Evolutionary conservation across 1,284 basidiomycete species (phyloP), one percentile per base, ranked within the genome.

Genomic region (Moesziomyces sp.): DNA sequence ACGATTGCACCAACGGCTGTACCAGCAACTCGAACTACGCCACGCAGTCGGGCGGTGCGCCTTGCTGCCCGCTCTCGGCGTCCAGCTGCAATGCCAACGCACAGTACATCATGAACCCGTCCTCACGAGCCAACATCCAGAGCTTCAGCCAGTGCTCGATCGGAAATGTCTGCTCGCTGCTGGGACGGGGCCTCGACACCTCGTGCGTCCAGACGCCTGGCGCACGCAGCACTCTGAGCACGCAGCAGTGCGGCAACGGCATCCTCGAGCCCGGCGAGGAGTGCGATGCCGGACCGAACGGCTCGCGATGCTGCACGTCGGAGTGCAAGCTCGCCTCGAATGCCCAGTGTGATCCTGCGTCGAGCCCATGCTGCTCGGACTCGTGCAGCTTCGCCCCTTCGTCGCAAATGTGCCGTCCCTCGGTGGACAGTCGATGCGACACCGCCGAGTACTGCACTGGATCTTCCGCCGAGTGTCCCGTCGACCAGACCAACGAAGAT

Each of bases 251-350:
- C 56, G 81, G 81, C 24, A 83, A 83, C 55, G 81, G 78, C 89
- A 87, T 87, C 56, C 77, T 87, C 10, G 87, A 88, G 58, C 84
- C 83, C 13, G 88, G 91, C 46, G 93, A 95, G 85, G 91, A 95
- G 59, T 96, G 94, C 84, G 93, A 96, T 84, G 93, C 93, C 0
- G 93, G 93, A 40, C 83, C 85, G 18, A 88, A 88, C 49, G 91
- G 90, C 14, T 84, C 88, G 4, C 56, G 58, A 21, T 95, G 93
- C 86, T 97, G 94, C 84, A 81, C 89, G 1, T 69, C 85, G 26
- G 93, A 92, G 5, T 97, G 94, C 87, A 91, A 90, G 85, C 92
- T 95, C 85, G 88, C 82, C 42, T 77, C 85, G 28, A 88, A 88
- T 21, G 90, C 93, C 0, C 88, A 90, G 16, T 97, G 94, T 84